Evolutionary conservation across 2,329 filamentous ascomycete genomes (phyloP), one percentile per base, ranked within the genome.

Genomic region (Aotearoamyces nothofagi): DNA sequence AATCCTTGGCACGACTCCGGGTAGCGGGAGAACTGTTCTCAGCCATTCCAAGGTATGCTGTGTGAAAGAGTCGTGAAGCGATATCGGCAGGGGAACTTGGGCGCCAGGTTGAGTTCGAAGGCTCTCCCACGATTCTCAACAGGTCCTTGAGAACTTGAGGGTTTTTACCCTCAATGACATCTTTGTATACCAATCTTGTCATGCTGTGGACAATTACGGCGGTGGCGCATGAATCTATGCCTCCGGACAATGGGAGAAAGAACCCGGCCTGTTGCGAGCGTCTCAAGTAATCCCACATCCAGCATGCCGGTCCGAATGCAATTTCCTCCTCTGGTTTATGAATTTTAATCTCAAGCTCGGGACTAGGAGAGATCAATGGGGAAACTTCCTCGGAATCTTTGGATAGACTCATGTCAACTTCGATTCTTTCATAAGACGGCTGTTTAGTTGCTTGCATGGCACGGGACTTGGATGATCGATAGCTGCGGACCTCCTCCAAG

Each of bases 11-110:
- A 15, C 81, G 60, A 26, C 62, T 57, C 7, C 79, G 57, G 0
- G 79, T 84, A 38, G 82, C 76, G 23, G 57, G 54, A 14, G 65
- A 71, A 27, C 67, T 73, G 23, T 75, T 76, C 37, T 77, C 69
- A 39, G 61, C 55, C 44, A 73, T 84, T 8, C 78, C 79, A 70
- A 82, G 77, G 51, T 72, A 81, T 26, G 62, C 59, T 2, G 74
- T 81, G 39, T 68, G 61, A 40, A 78, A 72, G 22, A 78, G 58
- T 3, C 56, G 52, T 27, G 56, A 55, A 40, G 64, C 68, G 28
- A 78, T 57, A 29, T 77, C 67, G 41, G 75, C 56, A 3, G 68
- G 56, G 4, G 25, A 30, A 8, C 32, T 38, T 13, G 47, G 47
- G 6, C 34, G 36, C 58, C 58, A 67, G 3, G 43, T 50, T 4